Evolutionary conservation across 108 stramenopile species (phyloP).

Genomic region (Cyclotella baltica): DNA sequence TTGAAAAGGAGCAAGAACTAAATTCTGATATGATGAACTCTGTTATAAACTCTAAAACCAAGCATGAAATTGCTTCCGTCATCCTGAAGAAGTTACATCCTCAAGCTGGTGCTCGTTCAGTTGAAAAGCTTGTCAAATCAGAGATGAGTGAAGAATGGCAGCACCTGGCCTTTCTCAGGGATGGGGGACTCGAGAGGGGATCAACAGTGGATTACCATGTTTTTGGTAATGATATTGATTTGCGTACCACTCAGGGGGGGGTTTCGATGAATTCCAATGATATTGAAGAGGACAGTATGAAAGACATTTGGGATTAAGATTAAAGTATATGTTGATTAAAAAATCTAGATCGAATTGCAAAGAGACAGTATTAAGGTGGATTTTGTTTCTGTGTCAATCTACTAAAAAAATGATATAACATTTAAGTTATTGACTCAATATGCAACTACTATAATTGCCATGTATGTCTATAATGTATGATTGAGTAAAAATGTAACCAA

Average conservation of each 20-base stretch:
- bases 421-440: too few species aligned
- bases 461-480: too few species aligned
- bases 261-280: not conserved
- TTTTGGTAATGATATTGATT: not conserved
- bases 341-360: too few species aligned
- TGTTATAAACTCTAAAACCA: not conserved
- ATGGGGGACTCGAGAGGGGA: not conserved
- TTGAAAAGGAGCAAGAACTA: not conserved
- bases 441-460: too few species aligned
- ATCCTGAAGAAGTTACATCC: not conserved
- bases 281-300: not conserved
- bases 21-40: not conserved
- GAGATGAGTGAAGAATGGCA: not conserved
- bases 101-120: constrained; percentile 7
- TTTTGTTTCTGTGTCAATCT: too few species aligned
- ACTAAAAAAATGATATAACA: too few species aligned
- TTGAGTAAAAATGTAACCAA: too few species aligned
- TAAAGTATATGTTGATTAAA: too few species aligned
- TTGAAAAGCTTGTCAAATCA: constrained; percentile 1
- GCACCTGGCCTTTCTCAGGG: not conserved
- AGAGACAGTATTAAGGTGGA: too few species aligned
- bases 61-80: not conserved
- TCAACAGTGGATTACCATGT: not conserved
- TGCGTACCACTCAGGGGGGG: not conserved
- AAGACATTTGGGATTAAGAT: not conserved